Evolutionary conservation across 2,329 filamentous ascomycete genomes (phyloP).

Genomic region (Aspergillus floridensis): DNA sequence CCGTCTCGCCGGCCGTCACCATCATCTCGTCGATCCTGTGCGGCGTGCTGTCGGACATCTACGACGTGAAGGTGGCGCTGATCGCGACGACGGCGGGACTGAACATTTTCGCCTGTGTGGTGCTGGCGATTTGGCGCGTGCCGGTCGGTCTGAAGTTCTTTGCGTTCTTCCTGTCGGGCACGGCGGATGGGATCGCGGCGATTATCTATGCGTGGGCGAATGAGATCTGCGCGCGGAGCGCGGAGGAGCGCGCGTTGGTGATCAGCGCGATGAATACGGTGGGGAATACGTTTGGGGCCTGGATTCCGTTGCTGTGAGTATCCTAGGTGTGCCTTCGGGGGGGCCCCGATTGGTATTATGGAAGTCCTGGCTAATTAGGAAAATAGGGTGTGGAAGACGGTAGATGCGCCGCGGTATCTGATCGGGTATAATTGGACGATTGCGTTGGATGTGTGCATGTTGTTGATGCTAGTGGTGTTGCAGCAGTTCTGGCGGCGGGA

Average conservation of each 20-base stretch:
- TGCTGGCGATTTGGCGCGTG: too few species aligned
- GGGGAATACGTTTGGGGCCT: slow-evolving; percentile 32
- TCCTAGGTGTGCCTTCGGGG: not conserved
- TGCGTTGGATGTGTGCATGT: slow-evolving; percentile 29
- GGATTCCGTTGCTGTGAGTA: slow-evolving; percentile 27
- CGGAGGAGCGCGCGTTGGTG: slow-evolving; percentile 24
- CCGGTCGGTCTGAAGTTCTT: too few species aligned
- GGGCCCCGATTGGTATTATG: too few species aligned
- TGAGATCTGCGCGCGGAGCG: slow-evolving; percentile 33
- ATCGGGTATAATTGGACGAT: slow-evolving; percentile 31
- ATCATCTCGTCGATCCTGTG: too few species aligned
- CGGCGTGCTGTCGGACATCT: too few species aligned
- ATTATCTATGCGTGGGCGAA: slow-evolving; percentile 26
- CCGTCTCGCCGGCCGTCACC: too few species aligned
- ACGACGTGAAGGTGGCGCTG: too few species aligned
- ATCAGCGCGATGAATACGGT: slow-evolving; percentile 31
- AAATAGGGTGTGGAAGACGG: slow-evolving; percentile 27
- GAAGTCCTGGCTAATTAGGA: not conserved
- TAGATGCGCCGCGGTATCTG: slow-evolving; percentile 28
- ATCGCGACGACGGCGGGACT: too few species aligned
- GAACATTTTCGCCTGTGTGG: too few species aligned
- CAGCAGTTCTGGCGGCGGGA: slow-evolving; percentile 19
- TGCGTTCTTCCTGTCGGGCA: slow-evolving; percentile 14
- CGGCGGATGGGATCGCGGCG: slow-evolving; percentile 22
- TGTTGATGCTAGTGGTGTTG: slow-evolving; percentile 21